A percentile compares a stretch with the other conserved stretches of the same genome.
phyloP scores from a whole-genome alignment of 805 yeast species.

The Priceomyces fermenticarens region DNA sequence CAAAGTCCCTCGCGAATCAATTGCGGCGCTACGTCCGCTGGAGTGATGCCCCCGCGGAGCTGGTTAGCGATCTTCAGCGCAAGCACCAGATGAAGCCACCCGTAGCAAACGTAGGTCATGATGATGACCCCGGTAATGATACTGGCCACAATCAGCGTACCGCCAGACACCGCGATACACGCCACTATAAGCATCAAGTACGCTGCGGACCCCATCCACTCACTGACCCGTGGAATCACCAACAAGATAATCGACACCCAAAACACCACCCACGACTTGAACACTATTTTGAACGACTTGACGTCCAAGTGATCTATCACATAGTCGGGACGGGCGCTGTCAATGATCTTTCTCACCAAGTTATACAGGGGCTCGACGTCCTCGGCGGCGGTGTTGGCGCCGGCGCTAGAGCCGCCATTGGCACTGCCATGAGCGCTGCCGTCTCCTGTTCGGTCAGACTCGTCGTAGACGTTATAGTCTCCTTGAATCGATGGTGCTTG shows the following conservation, averaged over 20 bases:
- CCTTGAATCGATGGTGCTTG: no score
- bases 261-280: constrained; percentile 25
- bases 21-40: constrained; percentile 10
- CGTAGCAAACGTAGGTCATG: constrained; percentile 13
- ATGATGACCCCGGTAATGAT: constrained; percentile 13
- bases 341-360: constrained; percentile 9
- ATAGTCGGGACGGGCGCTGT: constrained; percentile 18
- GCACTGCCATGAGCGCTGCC: no score
- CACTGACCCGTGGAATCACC: constrained; percentile 19
- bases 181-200: constrained; percentile 27
- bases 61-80: constrained; percentile 21
- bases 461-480: no score
- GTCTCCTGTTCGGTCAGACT: no score
- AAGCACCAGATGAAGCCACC: constrained; percentile 22
- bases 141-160: constrained; percentile 19
- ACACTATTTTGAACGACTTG: constrained; percentile 15
- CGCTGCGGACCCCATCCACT: constrained; percentile 29
- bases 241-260: constrained; percentile 24
- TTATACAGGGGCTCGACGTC: constrained; percentile 9
- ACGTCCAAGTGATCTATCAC: constrained; percentile 23
- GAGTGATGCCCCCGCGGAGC: constrained; percentile 23
- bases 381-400: no score
- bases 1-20: constrained; percentile 26
- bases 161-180: constrained; percentile 26
- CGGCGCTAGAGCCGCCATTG: no score